Evolutionary conservation across 805 yeast genomes (phyloP), one percentile per base, ranked within the genome.

Genomic region (Saturnispora besseyi): DNA sequence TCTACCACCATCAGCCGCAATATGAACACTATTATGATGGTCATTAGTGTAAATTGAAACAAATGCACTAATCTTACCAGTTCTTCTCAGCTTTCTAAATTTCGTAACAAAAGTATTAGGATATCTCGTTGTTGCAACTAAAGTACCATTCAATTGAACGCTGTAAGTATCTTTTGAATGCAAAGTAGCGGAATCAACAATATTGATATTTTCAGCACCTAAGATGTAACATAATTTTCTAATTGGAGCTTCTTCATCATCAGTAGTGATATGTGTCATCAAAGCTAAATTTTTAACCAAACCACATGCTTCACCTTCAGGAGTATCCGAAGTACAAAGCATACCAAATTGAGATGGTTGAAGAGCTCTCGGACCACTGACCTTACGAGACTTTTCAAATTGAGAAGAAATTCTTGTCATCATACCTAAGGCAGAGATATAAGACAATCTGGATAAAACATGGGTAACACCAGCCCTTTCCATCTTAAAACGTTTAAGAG

Each of bases 231-330:
- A 88, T 32, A 90, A 71, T 49, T 77, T 78, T 54, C 75, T 78
- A 37, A 93, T 80, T 15, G 99, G 98, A 9, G 75, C 86, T 61
- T 91, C 97, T 66, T 93, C 99, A 59, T 88, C 97, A 68, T 93
- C 99, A 1, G 99, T 91, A 4, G 99, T 93, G 61, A 93, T 93
- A 68, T 93, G 99, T 10, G 99, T 93, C 99, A 93, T 93, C 44
- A 93, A 75, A 1, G 99, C 99, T 65, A 93, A 73, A 64, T 93
- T 93, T 70, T 93, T 93, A 34, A 93, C 99, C 67, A 93, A 77
- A 62, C 99, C 99, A 80, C 99, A 93, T 0, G 99, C 99, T 69
- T 93, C 99, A 76, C 99, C 99, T 77, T 93, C 99, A 1, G 99
- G 99, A 0, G 99, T 93, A 77, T 93, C 99, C 0, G 98, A 87